These are phyloP conservation scores for Sphaceloma murrayae DNA, from an alignment of 2,329 filamentous ascomycete genomes.

Conservation along the genomic window DNA sequence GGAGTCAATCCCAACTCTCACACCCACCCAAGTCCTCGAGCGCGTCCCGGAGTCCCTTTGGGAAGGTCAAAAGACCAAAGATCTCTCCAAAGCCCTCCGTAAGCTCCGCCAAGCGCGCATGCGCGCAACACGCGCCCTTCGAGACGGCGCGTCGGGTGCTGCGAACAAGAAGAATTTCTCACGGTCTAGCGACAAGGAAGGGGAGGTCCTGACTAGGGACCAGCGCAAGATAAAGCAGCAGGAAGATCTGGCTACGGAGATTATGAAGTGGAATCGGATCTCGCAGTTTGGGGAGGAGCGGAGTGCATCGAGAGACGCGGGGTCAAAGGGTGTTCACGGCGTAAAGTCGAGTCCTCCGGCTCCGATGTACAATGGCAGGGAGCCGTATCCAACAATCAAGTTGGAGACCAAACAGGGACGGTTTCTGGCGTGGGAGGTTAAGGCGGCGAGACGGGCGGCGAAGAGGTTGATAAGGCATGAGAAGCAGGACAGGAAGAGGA, in stretches of 20 bases:
- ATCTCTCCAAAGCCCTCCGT: conserved; percentile 21
- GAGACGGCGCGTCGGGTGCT: not conserved
- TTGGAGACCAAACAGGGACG: conserved; percentile 9
- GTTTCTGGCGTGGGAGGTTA: conserved; percentile 19
- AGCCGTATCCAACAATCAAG: conserved; percentile 18
- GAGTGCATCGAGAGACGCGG: conserved; percentile 14
- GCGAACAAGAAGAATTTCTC: conserved; percentile 11
- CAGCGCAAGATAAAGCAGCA: conserved; percentile 17
- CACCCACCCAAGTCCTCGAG: not conserved
- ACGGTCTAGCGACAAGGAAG: not conserved
- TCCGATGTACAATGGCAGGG: conserved; percentile 13
- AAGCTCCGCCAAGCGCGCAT: conserved; percentile 21
- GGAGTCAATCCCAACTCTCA: not conserved
- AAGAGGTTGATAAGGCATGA: conserved; percentile 19
- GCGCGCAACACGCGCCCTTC: conserved; percentile 16
- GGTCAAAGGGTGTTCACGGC: not conserved
- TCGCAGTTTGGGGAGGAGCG: conserved; percentile 6
- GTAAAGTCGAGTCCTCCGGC: not conserved
- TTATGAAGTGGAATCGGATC: conserved; percentile 18
- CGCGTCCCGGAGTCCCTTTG: conserved; percentile 21
- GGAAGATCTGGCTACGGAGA: conserved; percentile 18
- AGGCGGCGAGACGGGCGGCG: conserved; percentile 19
- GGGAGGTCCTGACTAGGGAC: conserved; percentile 4
- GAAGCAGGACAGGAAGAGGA: conserved; percentile 11
- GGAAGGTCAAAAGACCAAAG: conserved; percentile 19